A percentile compares a stretch with the other conserved stretches of the same genome.
These are phyloP conservation scores for Fusarium keratoplasticum DNA, from an alignment of 2,329 filamentous ascomycete species.

Conservation along the genomic window DNA sequence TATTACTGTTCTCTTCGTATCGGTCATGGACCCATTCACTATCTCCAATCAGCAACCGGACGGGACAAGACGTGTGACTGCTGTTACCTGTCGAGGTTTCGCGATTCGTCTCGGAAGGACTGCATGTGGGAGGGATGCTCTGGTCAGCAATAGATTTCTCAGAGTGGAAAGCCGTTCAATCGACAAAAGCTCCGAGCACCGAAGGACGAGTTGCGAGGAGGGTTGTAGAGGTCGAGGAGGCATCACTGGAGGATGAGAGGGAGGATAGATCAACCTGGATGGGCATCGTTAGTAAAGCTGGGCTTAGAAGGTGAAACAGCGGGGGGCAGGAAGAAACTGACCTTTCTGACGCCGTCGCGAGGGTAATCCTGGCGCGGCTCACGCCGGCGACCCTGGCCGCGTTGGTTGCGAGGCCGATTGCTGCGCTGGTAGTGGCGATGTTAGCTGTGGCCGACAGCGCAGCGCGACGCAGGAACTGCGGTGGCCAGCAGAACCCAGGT, in stretches of 20 bases:
- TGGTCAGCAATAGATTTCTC: slow-evolving; percentile 54
- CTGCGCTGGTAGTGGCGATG: slow-evolving; percentile 33
- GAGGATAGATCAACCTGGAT: slow-evolving; percentile 51
- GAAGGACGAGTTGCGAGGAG: slow-evolving; percentile 46
- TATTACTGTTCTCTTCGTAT: slow-evolving; percentile 78
- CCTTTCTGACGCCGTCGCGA: slow-evolving; percentile 93
- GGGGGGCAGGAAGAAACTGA: slow-evolving; percentile 51
- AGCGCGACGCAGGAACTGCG: slow-evolving; percentile 18
- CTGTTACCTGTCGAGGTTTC: slow-evolving; percentile 77
- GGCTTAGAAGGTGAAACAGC: not conserved
- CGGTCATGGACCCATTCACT: slow-evolving; percentile 97
- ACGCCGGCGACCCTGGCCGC: slow-evolving; percentile 50
- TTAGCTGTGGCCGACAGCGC: slow-evolving; percentile 35
- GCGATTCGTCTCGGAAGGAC: slow-evolving; percentile 71
- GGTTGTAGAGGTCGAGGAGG: slow-evolving; percentile 46
- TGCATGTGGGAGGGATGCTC: slow-evolving; percentile 58
- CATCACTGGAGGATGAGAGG: slow-evolving; percentile 43
- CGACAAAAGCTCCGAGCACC: slow-evolving; percentile 46
- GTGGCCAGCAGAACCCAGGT: slow-evolving; percentile 1
- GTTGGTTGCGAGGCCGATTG: slow-evolving; percentile 52
- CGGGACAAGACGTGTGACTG: not conserved
- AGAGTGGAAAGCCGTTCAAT: slow-evolving; percentile 47
- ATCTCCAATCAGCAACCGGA: slow-evolving; percentile 24
- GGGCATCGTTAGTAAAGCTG: slow-evolving; percentile 32
- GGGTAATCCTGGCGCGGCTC: slow-evolving; percentile 64